Evolutionary conservation across 2,329 filamentous ascomycete species (phyloP), one percentile per base, ranked within the genome.

Genomic region (Lasiodiplodia sp.): DNA sequence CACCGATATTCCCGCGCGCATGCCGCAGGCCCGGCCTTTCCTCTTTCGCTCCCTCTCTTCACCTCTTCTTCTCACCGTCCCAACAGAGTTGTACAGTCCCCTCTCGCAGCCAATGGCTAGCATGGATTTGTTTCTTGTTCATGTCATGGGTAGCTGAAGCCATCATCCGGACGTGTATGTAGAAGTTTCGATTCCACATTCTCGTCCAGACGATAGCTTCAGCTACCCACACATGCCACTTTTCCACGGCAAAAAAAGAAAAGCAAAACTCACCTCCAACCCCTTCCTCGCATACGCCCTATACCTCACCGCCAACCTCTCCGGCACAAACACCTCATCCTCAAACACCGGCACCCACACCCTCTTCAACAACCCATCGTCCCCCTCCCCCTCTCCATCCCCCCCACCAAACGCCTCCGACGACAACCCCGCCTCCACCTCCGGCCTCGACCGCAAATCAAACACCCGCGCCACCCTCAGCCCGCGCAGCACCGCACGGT

Each of bases 401-500:
- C 71, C 40, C 6, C 8, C 18, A n/a, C 11, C 40, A n/a, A n/a
- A n/a, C n/a, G 16, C 40, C 78, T 68, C 74, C 0, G n/a, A n/a
- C n/a, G n/a, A n/a, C n/a, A 68, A 69, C 73, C 73, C 76, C 1
- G 72, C 77, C 31, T 79, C 77, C 67, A 92, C 86, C 80, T 92
- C 90, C 21, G 82, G 80, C 21, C 79, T 78, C 31, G 87, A 90
- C 67, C 92, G 86, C 11, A 94, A 82, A 80, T 94, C 91, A 76
- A 89, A 94, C 64, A 92, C 85, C 71, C 85, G 83, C 28, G 82
- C 84, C 71, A 95, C 86, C n/a, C 86, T 85, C 66, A 92, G 81
- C 5, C 77, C 72, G 37, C 82, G 65, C 0, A 79, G 21, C 12
- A 69, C 38, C 2, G 63, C 49, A 74, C 77, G 78, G 16, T 71